Conservation (phyloP, 2,329 filamentous ascomycete species). For the Ascochyta koolunga region DNA sequence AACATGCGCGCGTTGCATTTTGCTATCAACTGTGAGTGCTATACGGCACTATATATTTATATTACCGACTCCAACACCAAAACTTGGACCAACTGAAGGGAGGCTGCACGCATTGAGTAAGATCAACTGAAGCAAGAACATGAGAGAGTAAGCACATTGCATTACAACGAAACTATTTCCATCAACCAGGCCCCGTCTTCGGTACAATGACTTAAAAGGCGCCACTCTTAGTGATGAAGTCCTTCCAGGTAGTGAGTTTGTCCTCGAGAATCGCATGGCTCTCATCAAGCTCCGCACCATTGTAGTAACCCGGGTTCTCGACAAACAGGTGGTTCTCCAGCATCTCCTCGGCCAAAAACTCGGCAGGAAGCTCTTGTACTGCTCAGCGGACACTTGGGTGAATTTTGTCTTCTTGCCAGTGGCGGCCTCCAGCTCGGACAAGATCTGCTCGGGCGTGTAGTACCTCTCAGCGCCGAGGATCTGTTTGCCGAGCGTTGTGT, state of each 20-base stretch:
- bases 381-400: slow-evolving; percentile 28
- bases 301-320: slow-evolving; percentile 60
- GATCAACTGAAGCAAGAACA: too few species aligned
- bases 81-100: neutral
- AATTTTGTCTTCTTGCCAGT: slow-evolving; percentile 21
- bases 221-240: slow-evolving; percentile 10
- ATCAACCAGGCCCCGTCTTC: too few species aligned
- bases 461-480: slow-evolving; percentile 51
- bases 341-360: slow-evolving; percentile 56
- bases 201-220: neutral
- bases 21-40: neutral
- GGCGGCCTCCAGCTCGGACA: slow-evolving; percentile 47
- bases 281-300: slow-evolving; percentile 51
- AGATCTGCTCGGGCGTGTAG: slow-evolving; percentile 30
- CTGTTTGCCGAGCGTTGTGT: slow-evolving; percentile 48
- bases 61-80: too few species aligned
- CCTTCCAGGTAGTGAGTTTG: slow-evolving; percentile 4
- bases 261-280: slow-evolving; percentile 31
- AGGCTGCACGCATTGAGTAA: neutral
- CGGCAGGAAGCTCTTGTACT: slow-evolving; percentile 52
- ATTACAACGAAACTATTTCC: too few species aligned
- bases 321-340: slow-evolving; percentile 61
- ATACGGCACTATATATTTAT: too few species aligned
- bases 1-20: too few species aligned
- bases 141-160: neutral